These are phyloP conservation scores for Dactylonectria macrodidyma DNA, from an alignment of 2,329 filamentous ascomycete genomes.

Conservation along the genomic window DNA sequence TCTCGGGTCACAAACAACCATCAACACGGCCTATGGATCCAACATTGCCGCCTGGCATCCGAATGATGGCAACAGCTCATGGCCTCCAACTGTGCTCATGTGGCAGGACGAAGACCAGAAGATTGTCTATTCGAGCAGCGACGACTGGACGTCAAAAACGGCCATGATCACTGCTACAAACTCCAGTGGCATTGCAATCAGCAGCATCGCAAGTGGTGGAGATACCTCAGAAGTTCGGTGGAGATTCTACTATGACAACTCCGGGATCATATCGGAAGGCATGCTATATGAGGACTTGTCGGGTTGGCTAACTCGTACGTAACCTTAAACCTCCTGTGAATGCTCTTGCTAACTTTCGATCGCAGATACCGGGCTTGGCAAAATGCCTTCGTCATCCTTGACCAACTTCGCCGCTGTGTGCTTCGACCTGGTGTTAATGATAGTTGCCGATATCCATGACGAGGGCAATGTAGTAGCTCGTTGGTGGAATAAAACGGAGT, in stretches of 20 bases:
- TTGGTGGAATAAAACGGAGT: background rate
- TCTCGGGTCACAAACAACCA: background rate
- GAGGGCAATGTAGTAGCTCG: conserved; percentile 10
- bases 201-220: background rate
- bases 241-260: conserved; percentile 17
- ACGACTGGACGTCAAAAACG: background rate
- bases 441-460: conserved; percentile 5
- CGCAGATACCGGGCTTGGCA: background rate
- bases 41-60: conserved; percentile 19
- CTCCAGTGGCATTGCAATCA: conserved; percentile 10
- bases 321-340: no score
- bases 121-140: background rate
- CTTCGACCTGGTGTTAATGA: background rate
- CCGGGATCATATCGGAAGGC: background rate
- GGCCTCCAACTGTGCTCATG: conserved; percentile 5
- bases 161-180: background rate
- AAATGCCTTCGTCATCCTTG: background rate
- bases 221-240: background rate
- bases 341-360: background rate
- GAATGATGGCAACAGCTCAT: background rate
- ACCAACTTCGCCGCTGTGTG: conserved; percentile 10
- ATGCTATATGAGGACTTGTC: background rate
- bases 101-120: conserved; percentile 8
- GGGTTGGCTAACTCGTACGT: background rate
- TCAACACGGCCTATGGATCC: background rate